Evolutionary conservation across 73 alveolate genomes (phyloP), one percentile per base, ranked within the genome.

Genomic region (Tetrahymena thermophila): DNA sequence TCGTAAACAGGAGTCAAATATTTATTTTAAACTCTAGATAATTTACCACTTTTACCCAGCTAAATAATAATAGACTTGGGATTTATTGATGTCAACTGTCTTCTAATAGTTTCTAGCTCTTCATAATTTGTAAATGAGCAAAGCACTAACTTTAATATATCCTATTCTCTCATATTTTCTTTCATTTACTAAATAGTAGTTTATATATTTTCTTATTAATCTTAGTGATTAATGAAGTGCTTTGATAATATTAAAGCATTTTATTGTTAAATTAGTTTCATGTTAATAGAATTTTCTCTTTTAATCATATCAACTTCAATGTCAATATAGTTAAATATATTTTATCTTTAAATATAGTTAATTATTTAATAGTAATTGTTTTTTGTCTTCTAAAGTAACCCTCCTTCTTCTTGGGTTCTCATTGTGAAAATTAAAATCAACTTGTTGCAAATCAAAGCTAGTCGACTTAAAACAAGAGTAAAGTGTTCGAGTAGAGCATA

Each of bases 1-100:
- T 93, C 94, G 43, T 43, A 95, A 21, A 95, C 97, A 2, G 97
- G 97, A 3, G 96, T 85, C 37, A 95, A 31, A 71, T 85, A 95
- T 37, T 43, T 93, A 93, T 95, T 95, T 34, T 56, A 34, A 25
- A 95, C 85, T 55, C 97, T 85, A 21, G 97, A 93, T 9, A 95
- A 44, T 50, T 85, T 93, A 71, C 89, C 89, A 71, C 89, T 31
- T 71, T 71, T 71, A 3, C 89, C 89, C 4, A 71, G 17, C 31
- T 71, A 71, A 28, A 71, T 71, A 31, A 71, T 17, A 25, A 71
- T 71, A 28, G 89, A 71, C n/a, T 71, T 71, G 31, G 89, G 89
- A 25, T 15, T 28, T n/a, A 71, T 28, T 0, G 89, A 28, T 71
- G n/a, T 28, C 37, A 71, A n/a, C n/a, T 71, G 7, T 19, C 89